Conservation (phyloP, 2,329 filamentous ascomycete genomes). For the Leptographium radiaticola region DNA sequence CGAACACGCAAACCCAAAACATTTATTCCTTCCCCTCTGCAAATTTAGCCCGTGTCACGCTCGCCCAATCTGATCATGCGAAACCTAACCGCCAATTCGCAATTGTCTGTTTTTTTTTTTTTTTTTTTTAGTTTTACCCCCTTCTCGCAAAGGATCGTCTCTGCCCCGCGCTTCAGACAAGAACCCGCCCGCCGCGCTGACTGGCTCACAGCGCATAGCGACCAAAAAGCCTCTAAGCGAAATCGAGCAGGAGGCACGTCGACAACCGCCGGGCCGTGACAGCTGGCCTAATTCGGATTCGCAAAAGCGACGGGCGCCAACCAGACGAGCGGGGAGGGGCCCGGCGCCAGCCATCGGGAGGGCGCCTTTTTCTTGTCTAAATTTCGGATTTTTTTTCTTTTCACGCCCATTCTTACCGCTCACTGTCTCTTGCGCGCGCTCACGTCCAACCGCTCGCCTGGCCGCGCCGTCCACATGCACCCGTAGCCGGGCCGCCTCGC, state of each 20-base stretch:
- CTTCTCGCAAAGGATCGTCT: neutral
- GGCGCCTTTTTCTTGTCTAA: neutral
- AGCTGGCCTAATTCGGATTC: constrained; percentile 6
- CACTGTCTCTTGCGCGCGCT: no score
- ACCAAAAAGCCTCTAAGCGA: neutral
- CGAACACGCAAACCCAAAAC: no score
- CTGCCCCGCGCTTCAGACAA: neutral
- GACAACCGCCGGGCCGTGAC: constrained; percentile 9
- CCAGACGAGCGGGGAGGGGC: neutral
- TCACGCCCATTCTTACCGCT: neutral
- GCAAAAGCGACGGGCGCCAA: neutral
- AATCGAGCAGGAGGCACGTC: neutral
- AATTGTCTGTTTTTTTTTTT: neutral
- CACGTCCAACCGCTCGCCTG: no score
- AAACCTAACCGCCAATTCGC: no score
- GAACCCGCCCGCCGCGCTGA: constrained; percentile 4
- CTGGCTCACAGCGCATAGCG: neutral
- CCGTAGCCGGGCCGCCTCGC: no score
- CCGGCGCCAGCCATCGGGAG: neutral
- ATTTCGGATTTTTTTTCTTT: neutral
- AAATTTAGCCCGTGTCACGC: no score
- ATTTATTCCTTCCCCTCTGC: no score
- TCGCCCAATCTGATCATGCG: no score
- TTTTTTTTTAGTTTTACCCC: no score
- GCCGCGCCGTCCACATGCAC: no score